These are phyloP conservation scores for Penicillium palitans DNA, from an alignment of 2,329 filamentous ascomycete species.

Conservation along the genomic window DNA sequence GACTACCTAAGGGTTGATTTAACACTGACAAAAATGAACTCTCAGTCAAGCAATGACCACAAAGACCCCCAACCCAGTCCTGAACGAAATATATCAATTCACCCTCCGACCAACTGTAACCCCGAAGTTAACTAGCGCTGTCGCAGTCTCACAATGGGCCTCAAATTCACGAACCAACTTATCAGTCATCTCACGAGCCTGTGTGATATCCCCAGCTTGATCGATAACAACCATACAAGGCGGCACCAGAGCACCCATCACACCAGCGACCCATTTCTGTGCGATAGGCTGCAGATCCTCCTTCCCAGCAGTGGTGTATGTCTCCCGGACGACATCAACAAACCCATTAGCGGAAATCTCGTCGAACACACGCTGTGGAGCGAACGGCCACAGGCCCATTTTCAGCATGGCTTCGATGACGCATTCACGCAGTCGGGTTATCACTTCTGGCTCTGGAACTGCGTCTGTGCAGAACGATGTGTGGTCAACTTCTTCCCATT, in stretches of 20 bases:
- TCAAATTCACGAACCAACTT: slow-evolving; percentile 19
- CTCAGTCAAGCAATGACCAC: background rate
- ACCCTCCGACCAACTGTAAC: slow-evolving; percentile 20
- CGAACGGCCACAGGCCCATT: slow-evolving; percentile 13
- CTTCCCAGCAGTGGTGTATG: slow-evolving; percentile 16
- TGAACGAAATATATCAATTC: background rate
- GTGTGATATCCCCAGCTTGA: slow-evolving; percentile 2
- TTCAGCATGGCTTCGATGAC: slow-evolving; percentile 16
- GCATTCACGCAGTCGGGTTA: slow-evolving; percentile 10
- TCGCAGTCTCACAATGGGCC: slow-evolving; percentile 13
- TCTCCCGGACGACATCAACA: slow-evolving; percentile 9
- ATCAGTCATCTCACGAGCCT: slow-evolving; percentile 12
- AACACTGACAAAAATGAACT: background rate
- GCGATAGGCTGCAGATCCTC: slow-evolving; percentile 14
- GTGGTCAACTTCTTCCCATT: slow-evolving; percentile 31
- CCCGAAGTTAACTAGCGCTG: slow-evolving; percentile 21
- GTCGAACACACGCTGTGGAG: slow-evolving; percentile 16
- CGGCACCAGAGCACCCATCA: slow-evolving; percentile 17
- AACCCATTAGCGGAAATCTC: slow-evolving; percentile 13
- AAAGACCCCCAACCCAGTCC: background rate
- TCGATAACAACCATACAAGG: slow-evolving; percentile 17
- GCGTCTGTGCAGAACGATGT: slow-evolving; percentile 19
- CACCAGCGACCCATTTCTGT: slow-evolving; percentile 19
- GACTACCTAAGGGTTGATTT: too few species aligned
- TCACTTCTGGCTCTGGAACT: slow-evolving; percentile 7